Conservation (phyloP, 495 filamentous ascomycete genomes). For the Pyronema domesticum region DNA sequence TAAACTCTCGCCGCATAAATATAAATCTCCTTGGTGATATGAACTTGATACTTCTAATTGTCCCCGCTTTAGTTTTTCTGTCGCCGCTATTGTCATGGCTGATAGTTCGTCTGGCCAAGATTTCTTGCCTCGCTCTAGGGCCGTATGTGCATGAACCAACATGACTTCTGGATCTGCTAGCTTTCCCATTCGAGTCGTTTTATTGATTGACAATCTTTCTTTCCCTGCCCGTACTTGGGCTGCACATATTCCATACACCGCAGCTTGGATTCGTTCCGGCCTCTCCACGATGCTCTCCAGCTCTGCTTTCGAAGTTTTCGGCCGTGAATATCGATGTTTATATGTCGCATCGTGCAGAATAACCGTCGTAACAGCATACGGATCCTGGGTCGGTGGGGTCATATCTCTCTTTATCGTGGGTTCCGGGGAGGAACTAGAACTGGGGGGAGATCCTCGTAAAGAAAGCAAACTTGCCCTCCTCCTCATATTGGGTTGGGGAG, state of each 20-base stretch:
- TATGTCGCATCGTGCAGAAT: conserved; percentile 87
- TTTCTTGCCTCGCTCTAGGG: conserved; percentile 20
- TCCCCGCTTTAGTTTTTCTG: conserved; percentile 47
- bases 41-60: conserved; percentile 20
- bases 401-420: conserved; percentile 7
- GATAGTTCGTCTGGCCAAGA: conserved; percentile 33
- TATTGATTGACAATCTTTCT: conserved; percentile 26
- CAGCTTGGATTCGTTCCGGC: conserved; percentile 78
- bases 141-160: conserved; percentile 38
- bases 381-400: conserved; percentile 15
- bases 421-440: conserved; percentile 1
- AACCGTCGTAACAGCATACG: conserved; percentile 49
- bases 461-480: conserved; percentile 11
- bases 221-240: conserved; percentile 78
- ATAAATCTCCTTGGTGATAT: conserved; percentile 21
- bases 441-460: conserved; percentile 14
- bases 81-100: conserved; percentile 36
- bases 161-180: conserved; percentile 22
- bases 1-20: conserved; percentile 53
- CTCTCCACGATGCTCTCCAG: conserved; percentile 72
- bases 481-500: background rate
- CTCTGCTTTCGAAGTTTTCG: conserved; percentile 45
- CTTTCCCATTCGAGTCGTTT: conserved; percentile 16
- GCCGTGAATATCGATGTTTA: conserved; percentile 72
- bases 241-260: conserved; percentile 59